Conservation (phyloP, 2,329 filamentous ascomycete species). For the Alternaria viburni region DNA sequence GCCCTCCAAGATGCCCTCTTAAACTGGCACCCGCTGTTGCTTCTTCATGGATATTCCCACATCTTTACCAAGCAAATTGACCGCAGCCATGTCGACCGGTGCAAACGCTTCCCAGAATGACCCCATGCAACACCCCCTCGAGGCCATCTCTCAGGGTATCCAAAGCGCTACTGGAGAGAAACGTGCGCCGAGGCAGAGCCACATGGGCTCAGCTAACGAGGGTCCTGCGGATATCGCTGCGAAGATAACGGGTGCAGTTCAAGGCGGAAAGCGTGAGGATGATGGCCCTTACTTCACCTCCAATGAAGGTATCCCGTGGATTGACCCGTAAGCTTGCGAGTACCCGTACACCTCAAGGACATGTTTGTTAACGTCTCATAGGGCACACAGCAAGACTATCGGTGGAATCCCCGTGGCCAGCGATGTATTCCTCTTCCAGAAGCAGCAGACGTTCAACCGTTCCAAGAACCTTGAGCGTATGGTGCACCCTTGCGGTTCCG, state of each 20-base stretch:
- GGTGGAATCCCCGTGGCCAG: constrained; percentile 60
- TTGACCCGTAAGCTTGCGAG: constrained; percentile 50
- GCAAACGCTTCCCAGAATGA: constrained; percentile 44
- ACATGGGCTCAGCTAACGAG: constrained; percentile 56
- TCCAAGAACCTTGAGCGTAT: constrained; percentile 58
- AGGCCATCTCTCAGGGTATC: constrained; percentile 52
- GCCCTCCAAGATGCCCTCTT: neutral
- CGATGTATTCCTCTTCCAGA: constrained; percentile 60
- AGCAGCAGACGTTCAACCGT: constrained; percentile 63
- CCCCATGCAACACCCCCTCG: constrained; percentile 49
- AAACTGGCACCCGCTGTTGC: neutral
- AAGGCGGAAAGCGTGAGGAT: constrained; percentile 57
- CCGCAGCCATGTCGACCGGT: constrained; percentile 29
- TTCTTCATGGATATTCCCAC: constrained; percentile 24
- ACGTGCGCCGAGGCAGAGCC: constrained; percentile 46
- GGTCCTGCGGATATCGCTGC: constrained; percentile 60
- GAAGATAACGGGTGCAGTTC: constrained; percentile 57
- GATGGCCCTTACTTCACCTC: constrained; percentile 61
- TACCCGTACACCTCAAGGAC: neutral
- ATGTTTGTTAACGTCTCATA: constrained; percentile 9
- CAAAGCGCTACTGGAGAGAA: constrained; percentile 49
- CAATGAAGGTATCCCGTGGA: constrained; percentile 61
- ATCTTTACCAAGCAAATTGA: constrained; percentile 16
- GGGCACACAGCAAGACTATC: constrained; percentile 59
- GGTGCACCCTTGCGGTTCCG: constrained; percentile 52